Evolutionary conservation across 208 protist genomes (phyloP).

Genomic region (Kentomonas sorsogonicus): DNA sequence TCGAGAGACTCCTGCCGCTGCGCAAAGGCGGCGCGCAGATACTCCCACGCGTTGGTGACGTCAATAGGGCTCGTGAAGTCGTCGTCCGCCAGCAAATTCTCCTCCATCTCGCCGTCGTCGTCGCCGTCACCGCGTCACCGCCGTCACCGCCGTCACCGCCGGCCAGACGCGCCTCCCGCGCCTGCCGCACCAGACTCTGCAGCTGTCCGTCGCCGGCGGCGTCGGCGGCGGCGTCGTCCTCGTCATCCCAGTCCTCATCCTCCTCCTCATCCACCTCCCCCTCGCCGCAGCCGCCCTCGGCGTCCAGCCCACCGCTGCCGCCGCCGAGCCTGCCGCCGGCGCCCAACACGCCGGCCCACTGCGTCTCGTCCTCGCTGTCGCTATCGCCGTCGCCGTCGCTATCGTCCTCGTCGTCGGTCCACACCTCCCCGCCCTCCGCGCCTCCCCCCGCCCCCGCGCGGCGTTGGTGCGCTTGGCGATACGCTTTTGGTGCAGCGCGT

Average conservation of each 20-base stretch:
- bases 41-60: no score
- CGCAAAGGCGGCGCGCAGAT: no score
- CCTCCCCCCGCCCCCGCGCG: neutral
- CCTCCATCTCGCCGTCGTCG: conserved; percentile 13
- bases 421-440: conserved; percentile 17
- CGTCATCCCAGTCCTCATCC: conserved; percentile 19
- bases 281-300: conserved; percentile 24
- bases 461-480: conserved; percentile 8
- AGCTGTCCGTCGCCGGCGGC: conserved; percentile 18
- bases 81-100: conserved; percentile 21
- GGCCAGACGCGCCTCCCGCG: conserved; percentile 26
- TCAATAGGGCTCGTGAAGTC: no score
- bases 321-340: no score
- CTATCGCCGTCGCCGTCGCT: conserved; percentile 31
- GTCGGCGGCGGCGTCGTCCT: conserved; percentile 23
- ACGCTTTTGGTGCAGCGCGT: neutral
- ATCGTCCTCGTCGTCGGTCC: conserved; percentile 18
- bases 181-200: conserved; percentile 32
- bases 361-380: conserved; percentile 31
- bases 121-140: neutral
- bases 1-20: no score
- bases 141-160: neutral
- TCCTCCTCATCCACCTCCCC: conserved; percentile 23
- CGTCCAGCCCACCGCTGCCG: conserved; percentile 29
- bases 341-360: no score